Percentiles rank a stretch among this genome's conserved stretches.
Conservation (phyloP, 345 rosid genomes). For the Leavenworthia alabamica region DNA sequence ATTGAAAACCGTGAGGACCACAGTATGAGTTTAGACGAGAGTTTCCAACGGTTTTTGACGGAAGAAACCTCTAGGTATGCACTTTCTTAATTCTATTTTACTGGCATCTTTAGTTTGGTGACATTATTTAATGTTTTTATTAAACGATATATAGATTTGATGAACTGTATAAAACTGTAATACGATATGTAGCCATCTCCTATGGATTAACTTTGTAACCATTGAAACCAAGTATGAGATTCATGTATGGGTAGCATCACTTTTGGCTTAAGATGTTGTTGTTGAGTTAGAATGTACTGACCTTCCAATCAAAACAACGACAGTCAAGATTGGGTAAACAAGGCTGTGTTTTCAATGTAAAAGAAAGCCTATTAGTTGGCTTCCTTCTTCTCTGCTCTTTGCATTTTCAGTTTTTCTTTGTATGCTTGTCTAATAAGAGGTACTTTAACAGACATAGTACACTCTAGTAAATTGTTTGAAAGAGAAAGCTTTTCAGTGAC, state of each 20-base stretch:
- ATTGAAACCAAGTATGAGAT: constrained; percentile 1
- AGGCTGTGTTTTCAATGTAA: background rate
- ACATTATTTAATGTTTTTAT: background rate
- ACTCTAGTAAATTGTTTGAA: background rate
- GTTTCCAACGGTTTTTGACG: constrained; percentile 50
- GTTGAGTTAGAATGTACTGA: background rate
- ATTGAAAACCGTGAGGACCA: constrained; percentile 54
- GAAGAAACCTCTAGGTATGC: constrained; percentile 58
- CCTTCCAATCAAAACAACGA: background rate
- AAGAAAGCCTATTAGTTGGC: background rate
- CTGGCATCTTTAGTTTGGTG: constrained; percentile 1
- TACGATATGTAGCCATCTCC: background rate
- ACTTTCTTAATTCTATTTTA: constrained; percentile 1
- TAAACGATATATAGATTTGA: background rate
- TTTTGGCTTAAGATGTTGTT: constrained; percentile 2
- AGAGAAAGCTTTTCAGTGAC: constrained; percentile 4
- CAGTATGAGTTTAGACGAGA: constrained; percentile 46
- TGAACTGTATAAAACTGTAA: background rate
- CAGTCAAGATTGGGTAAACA: constrained; percentile 2
- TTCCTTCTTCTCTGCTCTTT: constrained; percentile 9
- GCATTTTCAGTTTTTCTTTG: background rate
- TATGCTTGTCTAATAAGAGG: background rate
- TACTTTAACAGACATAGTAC: background rate
- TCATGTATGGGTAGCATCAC: constrained; percentile 6
- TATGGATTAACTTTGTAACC: background rate